Conservation (phyloP, 495 filamentous ascomycete genomes). For the Cudoniella acicularis region DNA sequence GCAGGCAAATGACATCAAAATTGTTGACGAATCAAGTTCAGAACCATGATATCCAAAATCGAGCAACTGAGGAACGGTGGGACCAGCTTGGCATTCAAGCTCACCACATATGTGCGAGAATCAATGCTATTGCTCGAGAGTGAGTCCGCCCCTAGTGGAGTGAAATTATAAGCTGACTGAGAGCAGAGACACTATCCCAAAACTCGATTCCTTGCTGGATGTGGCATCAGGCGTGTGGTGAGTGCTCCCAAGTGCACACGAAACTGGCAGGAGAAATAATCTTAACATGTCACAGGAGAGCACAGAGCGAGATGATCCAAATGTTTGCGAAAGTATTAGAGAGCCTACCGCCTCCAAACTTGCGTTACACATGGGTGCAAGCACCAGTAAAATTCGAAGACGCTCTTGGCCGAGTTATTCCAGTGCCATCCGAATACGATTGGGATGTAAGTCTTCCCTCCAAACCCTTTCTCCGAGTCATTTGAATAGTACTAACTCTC, state of each 20-base stretch:
- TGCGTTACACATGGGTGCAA: constrained; percentile 2
- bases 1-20: neutral
- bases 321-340: neutral
- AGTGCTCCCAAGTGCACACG: neutral
- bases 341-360: neutral
- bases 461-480: neutral
- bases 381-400: constrained; percentile 1
- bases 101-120: neutral
- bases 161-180: neutral
- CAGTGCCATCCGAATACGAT: constrained; percentile 1
- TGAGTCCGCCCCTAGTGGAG: neutral
- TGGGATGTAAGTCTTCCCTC: neutral
- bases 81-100: neutral
- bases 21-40: neutral
- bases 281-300: neutral
- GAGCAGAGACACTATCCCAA: neutral
- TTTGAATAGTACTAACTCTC: neutral
- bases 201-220: neutral
- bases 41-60: neutral
- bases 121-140: neutral
- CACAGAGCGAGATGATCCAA: neutral
- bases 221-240: neutral
- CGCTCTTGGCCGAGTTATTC: neutral
- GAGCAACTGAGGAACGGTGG: neutral
- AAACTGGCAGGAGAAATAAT: neutral